Conservation (phyloP, 768 basidiomycete genomes). For the Podaxis rugospora region DNA sequence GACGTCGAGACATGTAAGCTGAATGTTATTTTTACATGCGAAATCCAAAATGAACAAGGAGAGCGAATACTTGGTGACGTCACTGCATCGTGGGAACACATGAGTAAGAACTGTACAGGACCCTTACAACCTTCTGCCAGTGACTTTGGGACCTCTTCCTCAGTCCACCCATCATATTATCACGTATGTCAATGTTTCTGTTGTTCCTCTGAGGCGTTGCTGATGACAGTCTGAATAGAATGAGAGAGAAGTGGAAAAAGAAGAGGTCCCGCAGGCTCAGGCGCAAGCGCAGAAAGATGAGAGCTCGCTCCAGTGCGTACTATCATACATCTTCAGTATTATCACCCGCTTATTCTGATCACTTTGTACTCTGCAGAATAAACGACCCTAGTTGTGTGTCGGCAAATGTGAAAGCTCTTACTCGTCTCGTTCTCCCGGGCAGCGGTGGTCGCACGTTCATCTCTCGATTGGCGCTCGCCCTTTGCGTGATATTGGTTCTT, state of each 20-base stretch:
- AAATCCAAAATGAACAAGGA: neutral
- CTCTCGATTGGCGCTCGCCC: neutral
- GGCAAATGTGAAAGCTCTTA: slow-evolving; percentile 6
- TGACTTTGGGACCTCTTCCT: slow-evolving; percentile 10
- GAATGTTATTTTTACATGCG: slow-evolving; percentile 1
- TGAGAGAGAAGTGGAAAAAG: slow-evolving; percentile 99
- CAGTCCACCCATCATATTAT: slow-evolving; percentile 26
- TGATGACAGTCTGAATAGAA: slow-evolving; percentile 32
- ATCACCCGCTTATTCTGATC: neutral
- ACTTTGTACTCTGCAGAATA: slow-evolving; percentile 28
- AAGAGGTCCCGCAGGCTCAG: slow-evolving; percentile 91
- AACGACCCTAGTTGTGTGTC: slow-evolving; percentile 17
- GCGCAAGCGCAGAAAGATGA: slow-evolving; percentile 95
- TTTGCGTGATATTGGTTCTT: neutral
- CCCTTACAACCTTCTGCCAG: slow-evolving; percentile 15
- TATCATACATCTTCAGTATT: neutral
- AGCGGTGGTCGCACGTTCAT: neutral
- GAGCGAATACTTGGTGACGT: neutral
- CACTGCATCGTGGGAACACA: slow-evolving; percentile 24
- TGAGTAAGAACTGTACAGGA: slow-evolving; percentile 44
- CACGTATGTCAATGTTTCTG: slow-evolving; percentile 22
- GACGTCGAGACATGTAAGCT: neutral
- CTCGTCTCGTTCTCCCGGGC: neutral
- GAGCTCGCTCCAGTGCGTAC: slow-evolving; percentile 85
- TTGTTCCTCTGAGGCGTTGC: neutral